These are phyloP conservation scores for Avena atlantica DNA, from an alignment of 176 grass and related monocot genomes.

Conservation along the genomic window DNA sequence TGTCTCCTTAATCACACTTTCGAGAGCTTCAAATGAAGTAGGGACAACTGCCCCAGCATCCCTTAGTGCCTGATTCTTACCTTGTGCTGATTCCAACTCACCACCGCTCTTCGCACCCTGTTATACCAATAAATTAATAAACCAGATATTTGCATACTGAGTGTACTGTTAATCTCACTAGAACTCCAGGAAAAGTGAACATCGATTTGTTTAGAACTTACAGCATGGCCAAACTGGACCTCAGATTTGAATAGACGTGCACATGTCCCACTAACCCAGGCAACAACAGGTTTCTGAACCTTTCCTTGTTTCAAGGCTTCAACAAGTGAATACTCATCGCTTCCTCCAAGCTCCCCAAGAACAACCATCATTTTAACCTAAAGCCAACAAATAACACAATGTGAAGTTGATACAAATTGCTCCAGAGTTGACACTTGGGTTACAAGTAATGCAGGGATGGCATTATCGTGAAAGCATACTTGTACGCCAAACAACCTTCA, in stretches of 20 bases:
- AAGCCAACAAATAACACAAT: constrained; percentile 40
- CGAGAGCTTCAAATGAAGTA: constrained; percentile 95
- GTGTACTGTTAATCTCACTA: constrained; percentile 36
- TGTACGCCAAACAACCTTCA: constrained; percentile 14
- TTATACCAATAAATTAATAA: constrained; percentile 48
- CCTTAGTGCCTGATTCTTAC: constrained; percentile 87
- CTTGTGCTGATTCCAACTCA: constrained; percentile 98
- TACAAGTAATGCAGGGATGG: constrained; percentile 23
- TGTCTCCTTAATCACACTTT: constrained; percentile 81
- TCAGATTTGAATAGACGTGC: constrained; percentile 95
- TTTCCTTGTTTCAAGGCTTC: constrained; percentile 96
- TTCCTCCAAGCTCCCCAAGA: constrained; percentile 96
- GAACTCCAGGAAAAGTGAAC: neutral
- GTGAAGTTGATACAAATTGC: constrained; percentile 35
- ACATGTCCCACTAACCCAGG: constrained; percentile 98
- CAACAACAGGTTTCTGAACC: constrained; percentile 97
- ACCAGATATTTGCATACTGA: neutral
- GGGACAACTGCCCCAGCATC: constrained; percentile 96
- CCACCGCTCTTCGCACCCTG: constrained; percentile 97
- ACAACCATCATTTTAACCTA: constrained; percentile 99
- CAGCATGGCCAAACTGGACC: constrained; percentile 99
- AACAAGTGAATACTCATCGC: constrained; percentile 93
- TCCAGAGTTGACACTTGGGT: constrained; percentile 6
- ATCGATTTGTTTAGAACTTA: constrained; percentile 52
- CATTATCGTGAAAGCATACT: constrained; percentile 15